Percentiles rank a stretch among this genome's conserved stretches.
Conservation (phyloP, 2,329 filamentous ascomycete genomes). For the Aaosphaeria pasadenensis region DNA sequence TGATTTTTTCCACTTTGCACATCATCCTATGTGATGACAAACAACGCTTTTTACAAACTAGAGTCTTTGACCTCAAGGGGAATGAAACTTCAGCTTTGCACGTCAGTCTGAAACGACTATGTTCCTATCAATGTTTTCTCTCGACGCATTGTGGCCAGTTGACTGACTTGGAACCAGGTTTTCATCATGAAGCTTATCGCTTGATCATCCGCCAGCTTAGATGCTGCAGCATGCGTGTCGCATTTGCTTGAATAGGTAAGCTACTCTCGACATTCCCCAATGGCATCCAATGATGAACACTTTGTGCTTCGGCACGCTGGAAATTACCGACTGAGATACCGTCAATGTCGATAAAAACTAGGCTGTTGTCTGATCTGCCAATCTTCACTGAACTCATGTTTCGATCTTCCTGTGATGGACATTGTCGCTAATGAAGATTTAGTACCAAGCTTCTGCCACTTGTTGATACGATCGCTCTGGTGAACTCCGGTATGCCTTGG, state of each 20-base stretch:
- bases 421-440: too few relatives aligned
- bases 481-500: background rate
- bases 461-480: too few relatives aligned
- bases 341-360: constrained; percentile 37
- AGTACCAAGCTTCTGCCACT: too few relatives aligned
- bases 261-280: background rate
- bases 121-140: background rate
- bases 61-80: constrained; percentile 44
- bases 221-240: too few relatives aligned
- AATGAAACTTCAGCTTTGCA: constrained; percentile 44
- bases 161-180: background rate
- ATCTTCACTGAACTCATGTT: background rate
- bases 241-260: constrained; percentile 5
- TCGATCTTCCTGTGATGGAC: too few relatives aligned
- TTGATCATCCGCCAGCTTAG: too few relatives aligned
- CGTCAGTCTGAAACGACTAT: constrained; percentile 39
- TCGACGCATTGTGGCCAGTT: background rate
- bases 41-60: constrained; percentile 44
- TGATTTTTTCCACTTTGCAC: background rate
- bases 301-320: constrained; percentile 42
- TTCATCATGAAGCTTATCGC: too few relatives aligned
- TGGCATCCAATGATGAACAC: constrained; percentile 33
- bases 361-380: constrained; percentile 40
- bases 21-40: constrained; percentile 37
- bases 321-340: constrained; percentile 45